These are phyloP conservation scores for Phytophthora crassamura DNA, from an alignment of 352 stramenopile species.

Conservation along the genomic window DNA sequence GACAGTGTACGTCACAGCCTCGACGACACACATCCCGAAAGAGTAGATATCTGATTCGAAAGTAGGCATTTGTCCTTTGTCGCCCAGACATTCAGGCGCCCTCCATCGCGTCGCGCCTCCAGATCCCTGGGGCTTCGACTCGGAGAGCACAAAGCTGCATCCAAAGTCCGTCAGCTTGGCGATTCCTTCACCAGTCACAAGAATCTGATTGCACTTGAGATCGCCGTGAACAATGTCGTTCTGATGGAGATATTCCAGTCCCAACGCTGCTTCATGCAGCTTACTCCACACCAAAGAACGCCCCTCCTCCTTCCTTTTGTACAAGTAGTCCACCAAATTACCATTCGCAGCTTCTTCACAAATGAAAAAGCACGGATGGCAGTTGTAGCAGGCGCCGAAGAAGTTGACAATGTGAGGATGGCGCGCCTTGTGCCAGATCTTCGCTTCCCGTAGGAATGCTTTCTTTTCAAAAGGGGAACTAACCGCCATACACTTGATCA, in stretches of 20 bases:
- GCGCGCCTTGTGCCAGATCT: conserved; percentile 87
- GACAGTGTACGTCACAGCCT: conserved; percentile 23
- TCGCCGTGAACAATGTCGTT: conserved; percentile 41
- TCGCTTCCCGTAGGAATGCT: conserved; percentile 59
- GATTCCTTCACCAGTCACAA: conserved; percentile 32
- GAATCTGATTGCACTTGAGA: conserved; percentile 77
- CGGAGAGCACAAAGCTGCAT: conserved; percentile 12
- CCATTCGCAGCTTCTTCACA: conserved; percentile 34
- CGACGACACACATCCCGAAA: conserved; percentile 62
- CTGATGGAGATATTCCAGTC: conserved; percentile 49
- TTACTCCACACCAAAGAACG: conserved; percentile 30
- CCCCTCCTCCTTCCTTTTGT: neutral
- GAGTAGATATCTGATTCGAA: conserved; percentile 52
- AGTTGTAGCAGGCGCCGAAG: conserved; percentile 38
- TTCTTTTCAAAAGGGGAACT: neutral
- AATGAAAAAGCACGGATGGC: conserved; percentile 25
- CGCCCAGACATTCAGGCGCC: conserved; percentile 38
- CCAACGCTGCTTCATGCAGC: conserved; percentile 40
- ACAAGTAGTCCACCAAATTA: conserved; percentile 36
- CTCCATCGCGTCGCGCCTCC: conserved; percentile 27
- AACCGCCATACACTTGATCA: conserved; percentile 24
- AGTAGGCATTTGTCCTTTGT: conserved; percentile 3
- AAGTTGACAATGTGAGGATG: conserved; percentile 91
- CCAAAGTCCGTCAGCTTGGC: conserved; percentile 46
- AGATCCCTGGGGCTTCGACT: neutral